These are phyloP conservation scores for Ascochyta rabiei DNA, from an alignment of 2,329 filamentous ascomycete genomes.

Conservation along the genomic window DNA sequence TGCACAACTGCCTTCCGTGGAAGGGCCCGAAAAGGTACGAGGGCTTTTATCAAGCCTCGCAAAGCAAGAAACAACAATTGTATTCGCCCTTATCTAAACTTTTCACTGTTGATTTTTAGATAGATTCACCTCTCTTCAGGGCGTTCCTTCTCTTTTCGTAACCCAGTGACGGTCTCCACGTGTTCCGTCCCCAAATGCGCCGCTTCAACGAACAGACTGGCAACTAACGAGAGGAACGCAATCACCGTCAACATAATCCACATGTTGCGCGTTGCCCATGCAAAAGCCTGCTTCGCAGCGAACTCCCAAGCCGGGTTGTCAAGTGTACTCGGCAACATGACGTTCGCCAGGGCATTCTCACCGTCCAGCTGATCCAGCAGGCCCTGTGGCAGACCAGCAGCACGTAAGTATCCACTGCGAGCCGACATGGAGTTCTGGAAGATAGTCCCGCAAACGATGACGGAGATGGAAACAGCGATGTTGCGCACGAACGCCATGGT, in stretches of 20 bases:
- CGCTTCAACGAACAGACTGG: constrained; percentile 48
- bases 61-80: too few species aligned
- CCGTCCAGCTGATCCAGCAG: constrained; percentile 61
- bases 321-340: constrained; percentile 60
- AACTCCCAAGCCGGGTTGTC: constrained; percentile 51
- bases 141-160: constrained; percentile 39
- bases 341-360: constrained; percentile 64
- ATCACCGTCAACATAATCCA: constrained; percentile 56
- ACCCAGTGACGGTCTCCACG: constrained; percentile 55
- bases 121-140: neutral
- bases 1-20: too few species aligned
- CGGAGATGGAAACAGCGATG: constrained; percentile 54
- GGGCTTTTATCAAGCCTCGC: too few species aligned
- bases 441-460: constrained; percentile 58
- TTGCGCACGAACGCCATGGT: constrained; percentile 57
- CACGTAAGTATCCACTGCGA: constrained; percentile 54
- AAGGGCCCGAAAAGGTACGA: too few species aligned
- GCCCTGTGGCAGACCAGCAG: constrained; percentile 57
- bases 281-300: constrained; percentile 52
- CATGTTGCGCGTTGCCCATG: constrained; percentile 53
- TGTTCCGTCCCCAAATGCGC: constrained; percentile 52
- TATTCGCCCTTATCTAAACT: too few species aligned
- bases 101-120: too few species aligned
- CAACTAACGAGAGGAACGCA: constrained; percentile 45
- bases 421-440: constrained; percentile 66